Percentiles rank a stretch among this genome's conserved stretches.
Conservation (phyloP, 352 stramenopile genomes). For the Phytophthora hibernalis region DNA sequence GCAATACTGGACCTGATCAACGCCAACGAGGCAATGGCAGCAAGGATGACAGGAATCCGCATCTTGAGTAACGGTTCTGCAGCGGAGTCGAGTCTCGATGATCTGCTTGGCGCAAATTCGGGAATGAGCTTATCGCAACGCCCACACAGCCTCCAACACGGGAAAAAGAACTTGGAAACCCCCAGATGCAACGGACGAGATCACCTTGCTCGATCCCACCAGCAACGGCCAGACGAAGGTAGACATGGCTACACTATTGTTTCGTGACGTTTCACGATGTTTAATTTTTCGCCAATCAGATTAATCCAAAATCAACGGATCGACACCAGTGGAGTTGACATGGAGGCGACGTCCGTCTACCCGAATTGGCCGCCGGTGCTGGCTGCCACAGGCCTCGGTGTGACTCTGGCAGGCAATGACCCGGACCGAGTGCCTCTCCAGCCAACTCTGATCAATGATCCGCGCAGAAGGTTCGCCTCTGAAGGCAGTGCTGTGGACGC, state of each 20-base stretch:
- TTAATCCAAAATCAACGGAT: constrained; percentile 12
- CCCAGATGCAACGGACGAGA: constrained; percentile 27
- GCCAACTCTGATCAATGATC: constrained; percentile 58
- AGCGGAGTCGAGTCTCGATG: neutral
- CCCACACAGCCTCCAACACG: too few relatives aligned
- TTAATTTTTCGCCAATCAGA: constrained; percentile 42
- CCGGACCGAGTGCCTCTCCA: constrained; percentile 62
- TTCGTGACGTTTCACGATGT: constrained; percentile 22
- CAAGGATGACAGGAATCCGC: constrained; percentile 37
- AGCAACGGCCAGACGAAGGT: constrained; percentile 1
- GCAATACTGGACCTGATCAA: constrained; percentile 20
- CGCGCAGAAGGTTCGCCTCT: constrained; percentile 40
- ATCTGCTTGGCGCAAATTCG: constrained; percentile 23
- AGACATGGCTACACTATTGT: constrained; percentile 23
- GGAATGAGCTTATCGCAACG: constrained; percentile 23
- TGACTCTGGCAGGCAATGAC: constrained; percentile 46
- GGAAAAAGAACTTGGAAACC: constrained; percentile 37
- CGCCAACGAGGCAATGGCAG: constrained; percentile 27
- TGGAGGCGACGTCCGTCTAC: constrained; percentile 69
- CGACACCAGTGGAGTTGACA: constrained; percentile 29
- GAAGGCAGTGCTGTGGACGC: constrained; percentile 54
- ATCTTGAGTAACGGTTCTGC: constrained; percentile 29
- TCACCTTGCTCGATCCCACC: constrained; percentile 1
- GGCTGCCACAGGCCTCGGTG: constrained; percentile 54
- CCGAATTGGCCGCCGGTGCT: constrained; percentile 63